Percentiles rank a stretch among this genome's conserved stretches.
Evolutionary conservation across 345 rosid genomes (phyloP).

Genomic region (Gossypium mustelinum): DNA sequence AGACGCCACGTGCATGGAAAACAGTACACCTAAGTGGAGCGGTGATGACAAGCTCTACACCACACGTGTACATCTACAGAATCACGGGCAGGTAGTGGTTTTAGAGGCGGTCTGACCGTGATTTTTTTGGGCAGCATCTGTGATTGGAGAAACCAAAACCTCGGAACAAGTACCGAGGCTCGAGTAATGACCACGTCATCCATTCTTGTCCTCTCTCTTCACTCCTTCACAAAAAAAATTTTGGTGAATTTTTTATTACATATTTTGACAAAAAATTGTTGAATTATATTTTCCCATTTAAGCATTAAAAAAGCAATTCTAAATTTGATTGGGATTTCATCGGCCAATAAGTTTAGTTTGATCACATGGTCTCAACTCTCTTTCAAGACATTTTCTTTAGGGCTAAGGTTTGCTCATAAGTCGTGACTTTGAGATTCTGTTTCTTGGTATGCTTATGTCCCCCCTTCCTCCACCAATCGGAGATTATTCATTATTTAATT

Average conservation of each 20-base stretch:
- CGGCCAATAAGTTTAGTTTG: too few species aligned
- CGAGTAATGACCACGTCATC: neutral
- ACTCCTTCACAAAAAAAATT: neutral
- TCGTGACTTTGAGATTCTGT: neutral
- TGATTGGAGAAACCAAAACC: constrained; percentile 29
- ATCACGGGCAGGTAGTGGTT: neutral
- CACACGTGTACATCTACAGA: constrained; percentile 35
- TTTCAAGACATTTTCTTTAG: neutral
- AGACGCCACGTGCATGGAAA: neutral
- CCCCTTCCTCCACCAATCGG: neutral
- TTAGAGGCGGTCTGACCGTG: constrained; percentile 24
- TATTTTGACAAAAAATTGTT: too few species aligned
- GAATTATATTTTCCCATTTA: too few species aligned
- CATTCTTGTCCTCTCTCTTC: neutral
- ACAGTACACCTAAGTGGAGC: neutral
- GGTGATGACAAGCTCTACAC: constrained; percentile 12
- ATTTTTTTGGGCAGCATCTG: constrained; percentile 20
- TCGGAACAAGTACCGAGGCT: constrained; percentile 27
- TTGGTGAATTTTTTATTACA: too few species aligned
- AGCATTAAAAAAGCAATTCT: too few species aligned
- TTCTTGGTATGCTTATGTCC: neutral
- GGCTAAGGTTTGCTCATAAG: neutral
- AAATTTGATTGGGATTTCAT: too few species aligned
- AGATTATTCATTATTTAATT: too few species aligned
- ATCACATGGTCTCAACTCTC: too few species aligned